Base-by-base conservation (phyloP, 768 basidiomycete species). In the Lactifluus volemus region DNA sequence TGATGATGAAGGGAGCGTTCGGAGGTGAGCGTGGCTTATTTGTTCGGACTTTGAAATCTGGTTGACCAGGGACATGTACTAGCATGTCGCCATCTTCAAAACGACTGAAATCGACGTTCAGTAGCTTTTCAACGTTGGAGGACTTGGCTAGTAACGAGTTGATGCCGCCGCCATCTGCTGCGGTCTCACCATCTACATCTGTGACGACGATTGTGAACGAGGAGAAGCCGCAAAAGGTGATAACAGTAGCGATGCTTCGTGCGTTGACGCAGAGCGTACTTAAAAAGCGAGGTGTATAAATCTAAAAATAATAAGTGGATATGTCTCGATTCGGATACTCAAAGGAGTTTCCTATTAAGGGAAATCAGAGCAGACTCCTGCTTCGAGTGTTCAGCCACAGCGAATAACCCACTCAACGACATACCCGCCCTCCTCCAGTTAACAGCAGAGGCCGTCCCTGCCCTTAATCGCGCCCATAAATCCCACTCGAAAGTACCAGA, bases 211-310 rank as follows among this genome's bases (percentile, higher is more conserved):
- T 64, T 32, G 60, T 41, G 36, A 61, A 51, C 29, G 63, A 58
- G 14, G 61, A 65, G 12, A 59, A 51, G 21, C 38, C 53, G 0
- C 53, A 49, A 14, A 45, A 49, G 42, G 53, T 55, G 17, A 38
- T 66, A 15, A 66, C 65, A 4, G 63, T 64, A 7, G 59, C 63
- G 38, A 66, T 66, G 65, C 65, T 66, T 5, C 65, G 65, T 39
- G 59, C 65, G 5, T 47, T 65, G 48, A 50, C 59, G 15, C 45
- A 53, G 38, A 61, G 58, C 30, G 63, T 65, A 29, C 55, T 66
- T 3, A 55, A 51, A 36, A 63, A 42, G 29, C 39, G 50, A 25
- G 2, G 25, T 25, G 25, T 38, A 38, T 11, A 10, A 38, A 11
- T 38, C 10, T 34, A 11, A 34, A 15, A 2, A 52, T 17, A 21